phyloP scores from a whole-genome alignment of 257 asterid genomes.

The Plantago ovata region DNA sequence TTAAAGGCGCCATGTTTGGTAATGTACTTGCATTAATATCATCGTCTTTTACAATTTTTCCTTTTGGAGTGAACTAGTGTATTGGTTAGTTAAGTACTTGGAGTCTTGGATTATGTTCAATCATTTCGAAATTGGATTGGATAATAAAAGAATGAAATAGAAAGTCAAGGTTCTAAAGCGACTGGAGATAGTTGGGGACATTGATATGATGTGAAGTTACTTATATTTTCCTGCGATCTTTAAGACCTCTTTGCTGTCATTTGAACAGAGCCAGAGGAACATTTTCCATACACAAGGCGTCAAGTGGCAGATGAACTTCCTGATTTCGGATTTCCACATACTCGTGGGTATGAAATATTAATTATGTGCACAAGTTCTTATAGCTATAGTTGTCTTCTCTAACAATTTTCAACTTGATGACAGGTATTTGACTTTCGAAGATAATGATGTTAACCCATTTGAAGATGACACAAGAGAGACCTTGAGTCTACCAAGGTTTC shows the following conservation, averaged over 20 bases:
- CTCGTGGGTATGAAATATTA: constrained; percentile 47
- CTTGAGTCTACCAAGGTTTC: constrained; percentile 53
- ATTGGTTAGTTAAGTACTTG: background rate
- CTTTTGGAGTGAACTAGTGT: background rate
- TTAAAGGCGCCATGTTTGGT: constrained; percentile 34
- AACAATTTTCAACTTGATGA: constrained; percentile 17
- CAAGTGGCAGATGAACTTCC: constrained; percentile 24
- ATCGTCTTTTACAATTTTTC: background rate
- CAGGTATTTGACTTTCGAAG: constrained; percentile 41
- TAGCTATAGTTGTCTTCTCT: constrained; percentile 8
- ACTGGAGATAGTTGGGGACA: too few relatives aligned
- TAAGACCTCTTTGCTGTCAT: constrained; percentile 8
- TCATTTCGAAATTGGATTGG: too few relatives aligned
- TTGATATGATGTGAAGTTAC: constrained; percentile 2
- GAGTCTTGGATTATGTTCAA: too few relatives aligned
- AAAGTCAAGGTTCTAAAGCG: too few relatives aligned
- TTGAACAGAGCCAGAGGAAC: constrained; percentile 31
- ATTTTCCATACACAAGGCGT: constrained; percentile 30
- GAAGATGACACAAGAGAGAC: constrained; percentile 40
- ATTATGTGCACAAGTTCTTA: constrained; percentile 3
- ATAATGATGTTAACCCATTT: constrained; percentile 30
- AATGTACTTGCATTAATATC: background rate
- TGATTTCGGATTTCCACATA: constrained; percentile 33
- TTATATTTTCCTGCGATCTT: background rate
- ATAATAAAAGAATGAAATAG: too few relatives aligned